Base-by-base conservation (phyloP, 441 rosid species). In the Populus hybrid region DNA sequence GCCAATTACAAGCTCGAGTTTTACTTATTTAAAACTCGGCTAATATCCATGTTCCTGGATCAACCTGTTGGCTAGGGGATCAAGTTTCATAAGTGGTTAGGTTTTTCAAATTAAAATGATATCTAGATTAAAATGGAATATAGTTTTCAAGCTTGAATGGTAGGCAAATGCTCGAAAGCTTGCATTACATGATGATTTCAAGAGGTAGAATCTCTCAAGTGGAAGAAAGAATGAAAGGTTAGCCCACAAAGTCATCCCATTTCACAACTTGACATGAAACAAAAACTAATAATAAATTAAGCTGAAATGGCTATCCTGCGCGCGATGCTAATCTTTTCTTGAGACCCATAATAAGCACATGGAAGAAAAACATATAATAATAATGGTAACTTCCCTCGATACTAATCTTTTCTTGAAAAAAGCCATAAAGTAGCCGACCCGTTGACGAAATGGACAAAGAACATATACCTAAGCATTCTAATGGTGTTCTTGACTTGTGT, bases 11-110 rank as follows among this genome's bases (percentile, higher is more conserved):
- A 38, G 3, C 11, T 9, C 0, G 11, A 38, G 42, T 38, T 9
- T 38, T 38, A 0, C 0, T 38, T 38, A 38, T 38, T 38, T 38
- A 38, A 38, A 38, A 38, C 0, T 0, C 0, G 3, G 0, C 0
- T 38, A 38, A 38, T 38, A 38, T 38, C 2, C 11, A 9, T 0
- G 3, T 0, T 9, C 1, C 0, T 24, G 0, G 11, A 38, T 0
- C 12, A 38, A 38, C 11, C 0, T 2, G 3, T 38, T 0, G 3
- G 3, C 11, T 0, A 38, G 3, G 45, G 2, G 3, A 38, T 38
- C 3, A 38, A 38, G 0, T 38, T 38, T 38, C 0, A 9, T 38
- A 2, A 9, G 1, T 38, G 1, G 12, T 9, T 2, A 38, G 42
- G 11, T 38, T 4, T 16, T 0, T 50, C 7, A 14, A 50, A 4